Evolutionary conservation across 805 yeast species (phyloP), one percentile per base, ranked within the genome.

Genomic region (Ogataea methylovora): DNA sequence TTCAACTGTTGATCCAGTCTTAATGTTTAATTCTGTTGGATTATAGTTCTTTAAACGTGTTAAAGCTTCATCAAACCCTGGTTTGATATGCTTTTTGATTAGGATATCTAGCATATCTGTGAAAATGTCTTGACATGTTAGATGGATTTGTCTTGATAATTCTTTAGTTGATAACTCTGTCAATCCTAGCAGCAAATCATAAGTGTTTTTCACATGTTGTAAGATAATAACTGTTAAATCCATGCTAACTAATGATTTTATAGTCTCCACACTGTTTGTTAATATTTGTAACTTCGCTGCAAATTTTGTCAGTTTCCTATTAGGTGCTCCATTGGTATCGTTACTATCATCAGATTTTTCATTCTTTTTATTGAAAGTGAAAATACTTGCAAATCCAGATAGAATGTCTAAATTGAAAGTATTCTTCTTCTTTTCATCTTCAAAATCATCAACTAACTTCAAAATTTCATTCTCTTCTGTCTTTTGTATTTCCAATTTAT

Each of bases 1-100:
- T 42, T 83, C 94, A n/a, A 84, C 79, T 7, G 70, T 65, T 16
- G 37, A 41, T 16, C 36, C 10, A 18, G 54, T 29, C 49, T 53
- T 39, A 42, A 51, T 13, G 56, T 63, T 25, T 31, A 50, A 42
- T 31, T 58, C 57, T 23, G 61, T 52, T 0, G 95, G 90, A 39
- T 82, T 78, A 48, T 87, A 90, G 24, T 75, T 71, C 35, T 76
- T 70, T 37, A 90, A 61, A 34, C 87, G 72, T 1, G 59, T 62
- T 33, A 88, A 63, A 0, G 97, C 97, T 45, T 76, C 81, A 27
- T 76, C 78, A 53, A 92, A 92, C 0, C 97, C 97, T 0, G 76
- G 76, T 41, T 72, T 71, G n/a, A 92, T 67, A 56, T 92, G 97
- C n/a, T 72, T 64, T 13, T 67, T 67, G 10, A 88, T 82, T 12